A percentile compares a stretch with the other conserved stretches of the same genome.
These are phyloP conservation scores for Colletotrichum siamense DNA, from an alignment of 2,329 filamentous ascomycete species.

Conservation along the genomic window DNA sequence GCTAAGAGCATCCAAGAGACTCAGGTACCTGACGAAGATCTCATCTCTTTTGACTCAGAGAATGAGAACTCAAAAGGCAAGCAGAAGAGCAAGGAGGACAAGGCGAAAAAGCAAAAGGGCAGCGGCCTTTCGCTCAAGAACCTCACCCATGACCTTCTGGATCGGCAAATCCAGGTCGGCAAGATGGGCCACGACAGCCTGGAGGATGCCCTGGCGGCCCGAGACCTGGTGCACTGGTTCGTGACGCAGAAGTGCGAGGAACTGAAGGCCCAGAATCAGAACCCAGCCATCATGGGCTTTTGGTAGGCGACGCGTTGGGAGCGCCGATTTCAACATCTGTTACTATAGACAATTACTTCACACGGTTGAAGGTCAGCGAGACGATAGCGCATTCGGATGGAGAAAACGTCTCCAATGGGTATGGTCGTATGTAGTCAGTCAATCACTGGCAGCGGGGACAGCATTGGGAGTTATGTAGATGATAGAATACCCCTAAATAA, in stretches of 20 bases:
- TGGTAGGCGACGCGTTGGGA: neutral
- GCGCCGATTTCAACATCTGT: neutral
- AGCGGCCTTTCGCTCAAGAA: constrained; percentile 37
- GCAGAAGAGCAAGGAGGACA: constrained; percentile 10
- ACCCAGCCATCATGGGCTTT: neutral
- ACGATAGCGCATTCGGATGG: neutral
- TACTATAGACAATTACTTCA: neutral
- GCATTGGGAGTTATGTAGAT: neutral
- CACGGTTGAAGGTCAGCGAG: neutral
- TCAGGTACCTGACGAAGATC: neutral
- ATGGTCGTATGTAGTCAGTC: neutral
- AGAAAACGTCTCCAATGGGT: neutral
- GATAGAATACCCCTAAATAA: neutral
- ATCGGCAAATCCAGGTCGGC: constrained; percentile 42
- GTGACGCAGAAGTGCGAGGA: constrained; percentile 17
- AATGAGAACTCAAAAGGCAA: neutral
- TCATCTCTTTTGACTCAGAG: constrained; percentile 1
- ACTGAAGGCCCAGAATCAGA: neutral
- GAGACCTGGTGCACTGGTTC: constrained; percentile 47
- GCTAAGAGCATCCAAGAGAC: neutral
- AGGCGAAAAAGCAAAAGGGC: constrained; percentile 14
- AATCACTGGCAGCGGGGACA: neutral
- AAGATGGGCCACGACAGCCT: constrained; percentile 45
- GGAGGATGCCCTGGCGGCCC: constrained; percentile 49
- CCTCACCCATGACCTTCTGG: constrained; percentile 39